These are phyloP conservation scores for Taxillus chinensis DNA, from an alignment of 164 flowering plant species.

Conservation along the genomic window DNA sequence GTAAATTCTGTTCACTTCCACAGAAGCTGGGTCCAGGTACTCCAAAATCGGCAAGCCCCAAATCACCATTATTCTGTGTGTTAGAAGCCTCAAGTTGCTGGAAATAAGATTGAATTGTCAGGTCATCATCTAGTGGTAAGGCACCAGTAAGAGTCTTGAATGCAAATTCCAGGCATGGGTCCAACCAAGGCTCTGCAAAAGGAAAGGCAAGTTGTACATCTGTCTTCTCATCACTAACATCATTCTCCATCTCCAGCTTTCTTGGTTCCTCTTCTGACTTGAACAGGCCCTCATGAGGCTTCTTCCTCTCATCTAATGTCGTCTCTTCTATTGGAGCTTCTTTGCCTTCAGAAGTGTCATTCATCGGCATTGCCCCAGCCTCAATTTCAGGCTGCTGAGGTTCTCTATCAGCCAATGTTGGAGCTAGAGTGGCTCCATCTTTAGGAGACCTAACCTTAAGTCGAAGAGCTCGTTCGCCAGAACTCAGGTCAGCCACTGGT, in stretches of 20 bases:
- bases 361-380: background rate
- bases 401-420: background rate
- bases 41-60: constrained; percentile 16
- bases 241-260: too few relatives aligned
- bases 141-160: constrained; percentile 44
- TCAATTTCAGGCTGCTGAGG: constrained; percentile 5
- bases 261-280: constrained; percentile 4
- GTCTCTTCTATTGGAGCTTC: background rate
- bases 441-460: constrained; percentile 7
- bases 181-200: constrained; percentile 29
- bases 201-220: constrained; percentile 11
- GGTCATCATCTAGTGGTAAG: constrained; percentile 29
- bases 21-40: constrained; percentile 6
- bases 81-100: constrained; percentile 10
- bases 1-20: constrained; percentile 10
- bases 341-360: background rate
- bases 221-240: constrained; percentile 3
- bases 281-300: constrained; percentile 2
- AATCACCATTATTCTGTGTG: background rate
- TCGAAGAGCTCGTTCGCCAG: constrained; percentile 11
- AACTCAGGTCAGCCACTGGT: constrained; percentile 2
- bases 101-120: constrained; percentile 21
- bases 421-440: constrained; percentile 4
- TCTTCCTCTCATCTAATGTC: constrained; percentile 2
- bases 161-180: constrained; percentile 51